phyloP scores from a whole-genome alignment of 2,329 filamentous ascomycete species.

The Fusarium chlamydosporum region DNA sequence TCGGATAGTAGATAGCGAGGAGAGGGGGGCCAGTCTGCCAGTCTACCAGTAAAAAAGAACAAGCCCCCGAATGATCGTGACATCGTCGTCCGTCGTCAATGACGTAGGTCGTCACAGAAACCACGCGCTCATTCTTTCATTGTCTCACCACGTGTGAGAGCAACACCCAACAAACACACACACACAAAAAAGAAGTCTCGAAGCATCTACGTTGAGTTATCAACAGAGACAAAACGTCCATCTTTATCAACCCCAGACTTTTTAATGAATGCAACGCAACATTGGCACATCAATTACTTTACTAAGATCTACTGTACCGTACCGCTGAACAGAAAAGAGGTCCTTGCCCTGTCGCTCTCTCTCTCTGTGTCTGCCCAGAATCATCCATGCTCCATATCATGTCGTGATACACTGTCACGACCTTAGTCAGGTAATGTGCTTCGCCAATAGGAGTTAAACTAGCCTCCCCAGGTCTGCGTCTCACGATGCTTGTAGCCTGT shows the following conservation, averaged over 20 bases:
- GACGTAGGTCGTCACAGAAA: slow-evolving; percentile 51
- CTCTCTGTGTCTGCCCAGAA: background rate
- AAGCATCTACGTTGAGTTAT: background rate
- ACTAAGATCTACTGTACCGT: slow-evolving; percentile 1
- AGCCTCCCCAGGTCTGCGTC: slow-evolving; percentile 38
- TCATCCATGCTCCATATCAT: slow-evolving; percentile 12
- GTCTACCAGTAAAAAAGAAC: slow-evolving; percentile 13
- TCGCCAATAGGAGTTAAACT: slow-evolving; percentile 1
- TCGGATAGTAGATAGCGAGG: background rate
- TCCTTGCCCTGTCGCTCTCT: slow-evolving; percentile 2
- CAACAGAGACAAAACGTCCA: background rate
- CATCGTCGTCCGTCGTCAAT: slow-evolving; percentile 43
- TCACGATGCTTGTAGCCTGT: slow-evolving; percentile 34
- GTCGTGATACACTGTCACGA: slow-evolving; percentile 23
- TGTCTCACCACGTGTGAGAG: slow-evolving; percentile 45
- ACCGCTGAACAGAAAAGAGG: slow-evolving; percentile 8
- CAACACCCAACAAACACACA: too few species aligned
- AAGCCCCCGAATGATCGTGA: slow-evolving; percentile 27
- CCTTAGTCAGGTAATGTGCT: slow-evolving; percentile 16
- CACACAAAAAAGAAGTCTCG: background rate
- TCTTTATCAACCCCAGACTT: background rate
- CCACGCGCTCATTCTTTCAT: slow-evolving; percentile 48
- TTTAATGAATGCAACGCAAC: slow-evolving; percentile 3
- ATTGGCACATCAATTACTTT: background rate
- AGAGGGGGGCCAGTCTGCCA: slow-evolving; percentile 5